These are phyloP conservation scores for Serendipita indica DNA, from an alignment of 768 basidiomycete species.

Conservation along the genomic window DNA sequence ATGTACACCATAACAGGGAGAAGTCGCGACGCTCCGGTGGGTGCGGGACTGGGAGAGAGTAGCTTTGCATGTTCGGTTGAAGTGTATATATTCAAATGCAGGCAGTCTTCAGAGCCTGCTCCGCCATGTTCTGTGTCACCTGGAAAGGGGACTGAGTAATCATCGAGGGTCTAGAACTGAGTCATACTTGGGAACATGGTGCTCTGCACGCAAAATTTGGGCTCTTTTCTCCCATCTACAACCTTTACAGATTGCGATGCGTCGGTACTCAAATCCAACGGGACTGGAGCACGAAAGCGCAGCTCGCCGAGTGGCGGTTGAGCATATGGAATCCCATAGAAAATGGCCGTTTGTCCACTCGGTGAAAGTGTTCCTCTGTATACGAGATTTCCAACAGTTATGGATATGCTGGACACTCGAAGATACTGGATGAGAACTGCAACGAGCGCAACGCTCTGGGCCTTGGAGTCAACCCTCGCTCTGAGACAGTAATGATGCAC, in stretches of 20 bases:
- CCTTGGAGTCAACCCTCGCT: too few species aligned
- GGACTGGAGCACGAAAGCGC: conserved; percentile 33
- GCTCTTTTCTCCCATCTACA: conserved; percentile 40
- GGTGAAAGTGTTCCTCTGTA: neutral
- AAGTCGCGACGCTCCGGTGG: conserved; percentile 27
- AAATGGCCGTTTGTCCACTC: neutral
- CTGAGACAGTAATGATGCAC: too few species aligned
- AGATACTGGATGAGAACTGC: too few species aligned
- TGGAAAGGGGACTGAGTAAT: conserved; percentile 19
- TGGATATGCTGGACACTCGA: too few species aligned
- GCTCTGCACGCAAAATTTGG: conserved; percentile 47
- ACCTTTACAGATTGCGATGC: too few species aligned
- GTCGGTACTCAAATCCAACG: conserved; percentile 31
- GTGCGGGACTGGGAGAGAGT: conserved; percentile 31
- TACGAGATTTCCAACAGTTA: too few species aligned
- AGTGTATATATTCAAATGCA: conserved; percentile 49
- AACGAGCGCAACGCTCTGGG: too few species aligned
- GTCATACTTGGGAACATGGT: too few species aligned
- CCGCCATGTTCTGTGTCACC: conserved; percentile 45
- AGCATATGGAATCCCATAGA: conserved; percentile 24
- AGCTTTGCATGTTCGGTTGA: conserved; percentile 14
- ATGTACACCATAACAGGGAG: conserved; percentile 29
- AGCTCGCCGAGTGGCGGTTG: conserved; percentile 24
- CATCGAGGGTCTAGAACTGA: too few species aligned
- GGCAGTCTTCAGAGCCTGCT: conserved; percentile 49